Evolutionary conservation across 2,329 filamentous ascomycete species (phyloP).

Genomic region (Aschersonia sp.): DNA sequence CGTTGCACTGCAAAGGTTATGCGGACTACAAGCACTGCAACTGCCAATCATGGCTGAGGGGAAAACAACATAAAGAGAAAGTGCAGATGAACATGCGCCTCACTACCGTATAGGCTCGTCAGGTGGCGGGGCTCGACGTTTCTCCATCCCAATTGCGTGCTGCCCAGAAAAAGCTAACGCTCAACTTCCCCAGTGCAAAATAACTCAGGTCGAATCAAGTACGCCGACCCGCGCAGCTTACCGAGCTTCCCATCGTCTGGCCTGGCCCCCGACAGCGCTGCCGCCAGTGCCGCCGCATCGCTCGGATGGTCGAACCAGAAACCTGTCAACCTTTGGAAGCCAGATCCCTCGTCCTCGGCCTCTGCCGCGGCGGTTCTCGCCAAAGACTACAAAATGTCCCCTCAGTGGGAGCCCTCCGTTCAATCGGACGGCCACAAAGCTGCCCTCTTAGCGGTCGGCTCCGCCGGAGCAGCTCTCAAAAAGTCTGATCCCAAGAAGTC

Average conservation of each 20-base stretch:
- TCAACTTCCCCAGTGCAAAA: conserved; percentile 1
- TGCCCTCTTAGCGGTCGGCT: conserved; percentile 47
- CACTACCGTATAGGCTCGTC: too few relatives aligned
- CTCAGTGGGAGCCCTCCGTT: conserved; percentile 47
- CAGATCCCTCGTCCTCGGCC: conserved; percentile 39
- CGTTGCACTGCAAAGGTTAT: too few relatives aligned
- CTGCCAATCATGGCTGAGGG: too few relatives aligned
- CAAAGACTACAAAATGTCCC: conserved; percentile 25
- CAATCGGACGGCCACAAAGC: conserved; percentile 59
- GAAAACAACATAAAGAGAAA: too few relatives aligned
- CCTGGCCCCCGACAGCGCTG: conserved; percentile 38
- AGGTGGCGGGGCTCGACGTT: too few relatives aligned
- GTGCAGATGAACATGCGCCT: too few relatives aligned
- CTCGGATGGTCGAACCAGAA: conserved; percentile 60
- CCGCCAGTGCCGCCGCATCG: conserved; percentile 57
- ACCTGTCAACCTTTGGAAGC: conserved; percentile 50
- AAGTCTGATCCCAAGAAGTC: conserved; percentile 5
- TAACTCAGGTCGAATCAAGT: conserved; percentile 39
- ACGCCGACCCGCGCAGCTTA: conserved; percentile 57
- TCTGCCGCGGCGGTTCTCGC: conserved; percentile 28
- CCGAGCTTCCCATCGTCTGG: conserved; percentile 61
- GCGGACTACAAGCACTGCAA: too few relatives aligned
- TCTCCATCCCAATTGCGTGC: too few relatives aligned
- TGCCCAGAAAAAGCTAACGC: background rate
- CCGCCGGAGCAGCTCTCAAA: conserved; percentile 18